These are phyloP conservation scores for Phytopythium mirpurense DNA, from an alignment of 352 stramenopile species.

Conservation along the genomic window DNA sequence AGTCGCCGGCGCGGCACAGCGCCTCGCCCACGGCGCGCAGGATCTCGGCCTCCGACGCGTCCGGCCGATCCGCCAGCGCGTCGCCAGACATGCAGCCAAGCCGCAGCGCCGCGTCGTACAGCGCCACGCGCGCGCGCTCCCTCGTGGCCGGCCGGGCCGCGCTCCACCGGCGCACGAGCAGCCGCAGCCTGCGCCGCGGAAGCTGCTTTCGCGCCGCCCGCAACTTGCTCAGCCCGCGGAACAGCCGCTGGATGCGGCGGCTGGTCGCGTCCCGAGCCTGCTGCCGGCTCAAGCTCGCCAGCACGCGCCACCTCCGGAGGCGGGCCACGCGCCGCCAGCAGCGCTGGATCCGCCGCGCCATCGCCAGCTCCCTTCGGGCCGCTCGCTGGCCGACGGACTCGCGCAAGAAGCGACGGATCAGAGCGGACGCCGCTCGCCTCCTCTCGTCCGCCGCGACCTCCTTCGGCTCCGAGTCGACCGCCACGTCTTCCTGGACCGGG, in stretches of 20 bases:
- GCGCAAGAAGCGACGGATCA: slow-evolving; percentile 50
- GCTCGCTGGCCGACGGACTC: slow-evolving; percentile 37
- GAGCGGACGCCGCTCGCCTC: background rate
- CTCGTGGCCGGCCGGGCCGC: slow-evolving; percentile 34
- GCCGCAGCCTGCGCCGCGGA: slow-evolving; percentile 22
- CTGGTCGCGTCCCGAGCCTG: slow-evolving; percentile 19
- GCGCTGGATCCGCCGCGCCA: slow-evolving; percentile 32
- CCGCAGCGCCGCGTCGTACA: slow-evolving; percentile 16
- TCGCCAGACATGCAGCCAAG: slow-evolving; percentile 1
- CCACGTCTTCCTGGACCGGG: slow-evolving; percentile 25
- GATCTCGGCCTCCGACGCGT: slow-evolving; percentile 26
- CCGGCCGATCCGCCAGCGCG: slow-evolving; percentile 1
- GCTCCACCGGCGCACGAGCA: slow-evolving; percentile 41
- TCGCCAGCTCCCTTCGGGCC: slow-evolving; percentile 36
- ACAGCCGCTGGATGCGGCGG: slow-evolving; percentile 42
- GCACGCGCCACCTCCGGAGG: slow-evolving; percentile 20
- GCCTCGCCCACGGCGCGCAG: slow-evolving; percentile 31
- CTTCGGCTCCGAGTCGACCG: background rate
- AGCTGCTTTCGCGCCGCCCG: slow-evolving; percentile 25
- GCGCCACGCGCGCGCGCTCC: slow-evolving; percentile 25
- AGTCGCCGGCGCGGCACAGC: slow-evolving; percentile 38
- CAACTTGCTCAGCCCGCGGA: slow-evolving; percentile 24
- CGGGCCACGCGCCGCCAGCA: slow-evolving; percentile 36
- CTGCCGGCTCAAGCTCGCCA: slow-evolving; percentile 7
- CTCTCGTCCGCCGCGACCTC: background rate